A percentile compares a stretch with the other conserved stretches of the same genome.
Conservation (phyloP, 768 basidiomycete species). For the Mycena kentingensis region DNA sequence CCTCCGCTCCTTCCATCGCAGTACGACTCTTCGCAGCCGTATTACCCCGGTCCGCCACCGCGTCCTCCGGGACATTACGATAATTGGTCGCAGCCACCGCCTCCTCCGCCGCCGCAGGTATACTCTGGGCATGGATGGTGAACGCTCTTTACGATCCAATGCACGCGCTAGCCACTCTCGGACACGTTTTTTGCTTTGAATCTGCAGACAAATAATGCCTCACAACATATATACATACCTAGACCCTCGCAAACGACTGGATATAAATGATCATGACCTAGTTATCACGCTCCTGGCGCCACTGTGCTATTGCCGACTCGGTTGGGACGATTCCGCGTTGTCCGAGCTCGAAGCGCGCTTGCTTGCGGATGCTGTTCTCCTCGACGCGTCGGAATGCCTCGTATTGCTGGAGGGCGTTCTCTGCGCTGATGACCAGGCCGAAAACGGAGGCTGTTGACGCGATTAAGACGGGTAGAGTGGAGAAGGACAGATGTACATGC, state of each 20-base stretch:
- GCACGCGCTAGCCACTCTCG: background rate
- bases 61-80: constrained; percentile 40
- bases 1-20: constrained; percentile 21
- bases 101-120: constrained; percentile 20
- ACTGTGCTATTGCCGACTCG: constrained; percentile 81
- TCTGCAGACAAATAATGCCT: constrained; percentile 14
- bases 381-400: constrained; percentile 65
- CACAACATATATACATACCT: constrained; percentile 6
- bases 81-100: constrained; percentile 34
- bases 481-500: constrained; percentile 49
- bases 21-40: constrained; percentile 25
- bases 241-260: background rate
- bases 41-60: constrained; percentile 43
- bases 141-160: constrained; percentile 3
- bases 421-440: constrained; percentile 76
- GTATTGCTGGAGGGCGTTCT: constrained; percentile 71
- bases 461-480: background rate
- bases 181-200: constrained; percentile 19
- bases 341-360: constrained; percentile 76
- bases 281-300: constrained; percentile 55
- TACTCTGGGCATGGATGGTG: constrained; percentile 35
- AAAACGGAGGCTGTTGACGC: constrained; percentile 51
- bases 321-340: constrained; percentile 76
- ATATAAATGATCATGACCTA: background rate
- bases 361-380: constrained; percentile 68